Evolutionary conservation across 768 basidiomycete genomes (phyloP).

Genomic region (Amyloporia xantha): DNA sequence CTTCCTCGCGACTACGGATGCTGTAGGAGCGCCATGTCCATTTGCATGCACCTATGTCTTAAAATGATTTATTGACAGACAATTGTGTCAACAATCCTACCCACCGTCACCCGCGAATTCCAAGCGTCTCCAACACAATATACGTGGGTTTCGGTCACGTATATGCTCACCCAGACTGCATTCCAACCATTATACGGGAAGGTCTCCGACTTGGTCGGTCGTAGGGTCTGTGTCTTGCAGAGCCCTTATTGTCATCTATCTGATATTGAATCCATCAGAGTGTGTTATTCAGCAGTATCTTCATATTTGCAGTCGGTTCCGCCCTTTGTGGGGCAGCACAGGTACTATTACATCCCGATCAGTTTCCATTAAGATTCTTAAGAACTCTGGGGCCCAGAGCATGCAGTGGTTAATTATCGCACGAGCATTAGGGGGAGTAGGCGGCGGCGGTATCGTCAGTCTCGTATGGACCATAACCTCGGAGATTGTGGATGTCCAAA

Average conservation of each 20-base stretch:
- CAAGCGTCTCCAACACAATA: slow-evolving; percentile 65
- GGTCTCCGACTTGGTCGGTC: slow-evolving; percentile 72
- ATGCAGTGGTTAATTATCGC: slow-evolving; percentile 61
- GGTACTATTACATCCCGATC: slow-evolving; percentile 35
- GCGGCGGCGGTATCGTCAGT: slow-evolving; percentile 83
- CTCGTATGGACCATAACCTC: slow-evolving; percentile 84
- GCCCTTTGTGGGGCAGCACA: slow-evolving; percentile 69
- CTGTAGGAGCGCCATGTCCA: slow-evolving; percentile 39
- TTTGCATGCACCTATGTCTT: not conserved
- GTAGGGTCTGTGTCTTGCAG: slow-evolving; percentile 66
- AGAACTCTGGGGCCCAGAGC: slow-evolving; percentile 28
- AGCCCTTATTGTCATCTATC: slow-evolving; percentile 2
- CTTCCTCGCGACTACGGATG: slow-evolving; percentile 84
- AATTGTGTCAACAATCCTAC: slow-evolving; percentile 78
- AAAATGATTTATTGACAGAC: slow-evolving; percentile 28
- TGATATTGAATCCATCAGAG: slow-evolving; percentile 33
- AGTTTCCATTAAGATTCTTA: not conserved
- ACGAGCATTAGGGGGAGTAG: slow-evolving; percentile 63
- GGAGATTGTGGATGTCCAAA: slow-evolving; percentile 67
- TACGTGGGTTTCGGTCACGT: slow-evolving; percentile 81
- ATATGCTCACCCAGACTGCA: slow-evolving; percentile 82
- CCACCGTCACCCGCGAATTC: slow-evolving; percentile 71
- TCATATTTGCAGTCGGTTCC: slow-evolving; percentile 73
- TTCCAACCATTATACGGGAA: slow-evolving; percentile 79
- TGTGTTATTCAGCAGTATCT: slow-evolving; percentile 66